Evolutionary conservation across 805 yeast genomes (phyloP).

Genomic region (Starmerella geochares): DNA sequence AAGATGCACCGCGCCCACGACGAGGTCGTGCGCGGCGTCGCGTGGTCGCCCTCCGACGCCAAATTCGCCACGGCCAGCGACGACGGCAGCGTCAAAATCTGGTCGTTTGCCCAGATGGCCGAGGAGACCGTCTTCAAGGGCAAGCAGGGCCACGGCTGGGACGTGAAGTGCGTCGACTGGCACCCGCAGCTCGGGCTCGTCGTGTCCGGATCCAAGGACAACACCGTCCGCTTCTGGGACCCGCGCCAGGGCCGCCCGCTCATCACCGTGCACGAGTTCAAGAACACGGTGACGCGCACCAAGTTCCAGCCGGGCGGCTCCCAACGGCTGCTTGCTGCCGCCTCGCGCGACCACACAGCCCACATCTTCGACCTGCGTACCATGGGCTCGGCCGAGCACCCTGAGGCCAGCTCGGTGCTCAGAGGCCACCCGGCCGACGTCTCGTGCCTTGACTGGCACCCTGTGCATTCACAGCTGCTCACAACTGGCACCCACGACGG

Average conservation of each 20-base stretch:
- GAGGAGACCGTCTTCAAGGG: slow-evolving; percentile 76
- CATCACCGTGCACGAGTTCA: slow-evolving; percentile 78
- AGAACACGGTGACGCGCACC: slow-evolving; percentile 83
- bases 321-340: slow-evolving; percentile 62
- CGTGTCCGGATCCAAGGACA: slow-evolving; percentile 92
- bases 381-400: slow-evolving; percentile 8
- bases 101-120: slow-evolving; percentile 81
- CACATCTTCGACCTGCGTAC: slow-evolving; percentile 72
- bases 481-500: slow-evolving; percentile 89
- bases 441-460: slow-evolving; percentile 86
- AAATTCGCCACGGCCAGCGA: slow-evolving; percentile 92
- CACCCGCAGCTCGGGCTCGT: slow-evolving; percentile 78
- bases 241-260: slow-evolving; percentile 66
- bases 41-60: slow-evolving; percentile 81
- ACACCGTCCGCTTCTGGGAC: slow-evolving; percentile 89
- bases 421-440: slow-evolving; percentile 77
- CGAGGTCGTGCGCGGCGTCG: slow-evolving; percentile 74
- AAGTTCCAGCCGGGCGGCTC: slow-evolving; percentile 78
- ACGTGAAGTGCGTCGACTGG: slow-evolving; percentile 95
- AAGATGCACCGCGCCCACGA: slow-evolving; percentile 63
- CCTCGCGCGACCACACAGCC: slow-evolving; percentile 80
- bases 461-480: slow-evolving; percentile 65
- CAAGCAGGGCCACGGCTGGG: slow-evolving; percentile 73
- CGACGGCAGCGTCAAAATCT: slow-evolving; percentile 78
- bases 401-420: slow-evolving; percentile 35